Evolutionary conservation across 768 basidiomycete genomes (phyloP), one percentile per base, ranked within the genome.

Genomic region (Xerocomellus dryophilus): DNA sequence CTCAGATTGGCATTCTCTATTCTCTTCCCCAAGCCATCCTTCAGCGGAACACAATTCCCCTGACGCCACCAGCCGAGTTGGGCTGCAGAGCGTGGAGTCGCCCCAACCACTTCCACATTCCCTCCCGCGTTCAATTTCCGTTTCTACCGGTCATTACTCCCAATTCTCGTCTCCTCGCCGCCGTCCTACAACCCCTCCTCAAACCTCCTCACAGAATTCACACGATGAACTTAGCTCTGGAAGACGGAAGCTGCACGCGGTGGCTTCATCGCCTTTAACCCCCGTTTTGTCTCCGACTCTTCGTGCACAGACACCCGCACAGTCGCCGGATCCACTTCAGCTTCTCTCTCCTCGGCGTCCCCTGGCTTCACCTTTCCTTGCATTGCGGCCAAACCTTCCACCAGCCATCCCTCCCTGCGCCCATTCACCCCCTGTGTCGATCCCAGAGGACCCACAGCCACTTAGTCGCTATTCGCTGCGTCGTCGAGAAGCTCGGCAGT

Each of bases 381-480:
- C 38, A 43, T 43, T 54, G 10, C 39, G 6, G 9, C 21, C 48
- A 21, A 20, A 56, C 17, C 47, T 23, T 36, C 54, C 57, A 23
- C 46, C 43, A 18, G 29, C 25, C 41, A 43, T 39, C 29, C 32
- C 20, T 39, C 47, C 7, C 15, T 46, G 10, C n/a, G 41, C 23
- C 34, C 52, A 7, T 38, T 58, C 54, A 25, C 42, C 54, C 20
- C 51, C 45, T 0, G 38, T 54, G 7, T 50, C 34, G 41, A 53
- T 66, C 12, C 55, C 63, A 9, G 58, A 52, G n/a, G 65, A 62
- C 52, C 49, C 54, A 25, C 56, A 54, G 4, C 61, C 54, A 15
- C 43, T 58, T 27, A 51, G 60, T 25, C 74, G 83, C 31, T 86
- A 87, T 64, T 70, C 80, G 1, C 71, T 89, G 35, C 82, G 88